A percentile compares a stretch with the other conserved stretches of the same genome.
These are phyloP conservation scores for Russula sp. DNA, from an alignment of 768 basidiomycete genomes.

Conservation along the genomic window DNA sequence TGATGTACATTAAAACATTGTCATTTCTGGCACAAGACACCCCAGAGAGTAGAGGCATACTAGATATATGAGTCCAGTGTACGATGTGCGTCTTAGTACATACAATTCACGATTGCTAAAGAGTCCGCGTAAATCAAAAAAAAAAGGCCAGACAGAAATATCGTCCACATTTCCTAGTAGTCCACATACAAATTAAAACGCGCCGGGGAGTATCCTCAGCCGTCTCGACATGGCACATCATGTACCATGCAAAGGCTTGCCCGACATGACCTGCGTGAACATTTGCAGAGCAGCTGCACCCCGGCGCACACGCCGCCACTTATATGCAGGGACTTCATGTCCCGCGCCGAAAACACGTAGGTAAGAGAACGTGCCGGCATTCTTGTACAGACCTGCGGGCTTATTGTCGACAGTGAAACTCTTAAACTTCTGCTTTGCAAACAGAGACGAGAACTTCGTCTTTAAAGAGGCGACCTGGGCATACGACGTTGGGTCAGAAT, in stretches of 20 bases:
- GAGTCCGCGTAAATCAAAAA: no score
- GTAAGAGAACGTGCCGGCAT: constrained; percentile 51
- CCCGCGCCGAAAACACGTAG: constrained; percentile 43
- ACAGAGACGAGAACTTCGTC: constrained; percentile 39
- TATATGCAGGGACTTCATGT: constrained; percentile 31
- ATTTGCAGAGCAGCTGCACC: constrained; percentile 29
- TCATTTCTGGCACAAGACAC: no score
- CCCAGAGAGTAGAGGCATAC: no score
- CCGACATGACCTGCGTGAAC: constrained; percentile 32
- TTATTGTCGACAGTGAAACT: constrained; percentile 46
- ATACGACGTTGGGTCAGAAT: not conserved
- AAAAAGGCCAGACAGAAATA: no score
- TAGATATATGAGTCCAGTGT: no score
- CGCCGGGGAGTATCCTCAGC: not conserved
- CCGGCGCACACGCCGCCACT: constrained; percentile 22
- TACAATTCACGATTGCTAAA: no score
- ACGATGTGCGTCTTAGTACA: no score
- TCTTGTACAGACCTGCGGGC: constrained; percentile 47
- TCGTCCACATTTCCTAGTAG: no score
- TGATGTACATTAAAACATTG: no score
- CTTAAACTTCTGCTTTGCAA: constrained; percentile 37
- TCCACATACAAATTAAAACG: not conserved
- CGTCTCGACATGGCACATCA: not conserved
- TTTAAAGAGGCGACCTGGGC: constrained; percentile 39
- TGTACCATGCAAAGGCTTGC: constrained; percentile 26